A percentile compares a stretch with the other conserved stretches of the same genome.
Evolutionary conservation across 805 yeast species (phyloP).

Genomic region (Komagataella populi): DNA sequence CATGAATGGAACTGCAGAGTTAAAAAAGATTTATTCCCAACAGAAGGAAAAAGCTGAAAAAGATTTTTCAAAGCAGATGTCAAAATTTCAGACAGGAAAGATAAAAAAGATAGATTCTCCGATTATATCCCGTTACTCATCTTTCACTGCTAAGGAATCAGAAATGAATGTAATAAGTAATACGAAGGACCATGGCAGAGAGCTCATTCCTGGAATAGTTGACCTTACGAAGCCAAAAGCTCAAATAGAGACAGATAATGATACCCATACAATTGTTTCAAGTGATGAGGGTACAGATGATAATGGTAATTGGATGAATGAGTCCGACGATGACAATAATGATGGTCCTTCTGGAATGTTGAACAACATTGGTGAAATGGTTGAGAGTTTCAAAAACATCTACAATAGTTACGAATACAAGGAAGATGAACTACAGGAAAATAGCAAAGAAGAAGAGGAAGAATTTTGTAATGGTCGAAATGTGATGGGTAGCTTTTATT

Average conservation of each 20-base stretch:
- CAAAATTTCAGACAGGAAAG: slow-evolving; percentile 14
- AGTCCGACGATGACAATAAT: slow-evolving; percentile 18
- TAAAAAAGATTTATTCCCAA: slow-evolving; percentile 4
- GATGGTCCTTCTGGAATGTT: slow-evolving; percentile 67
- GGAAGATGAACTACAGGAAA: not conserved
- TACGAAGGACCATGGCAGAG: not conserved
- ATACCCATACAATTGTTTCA: not conserved
- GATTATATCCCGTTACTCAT: slow-evolving; percentile 9
- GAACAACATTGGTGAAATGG: slow-evolving; percentile 47
- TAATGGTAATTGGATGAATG: slow-evolving; percentile 40
- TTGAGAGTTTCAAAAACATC: slow-evolving; percentile 27
- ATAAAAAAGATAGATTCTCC: slow-evolving; percentile 20
- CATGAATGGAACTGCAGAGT: slow-evolving; percentile 2
- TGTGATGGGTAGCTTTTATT: slow-evolving; percentile 2
- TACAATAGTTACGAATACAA: not conserved
- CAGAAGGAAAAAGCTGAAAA: slow-evolving; percentile 10
- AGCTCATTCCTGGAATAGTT: not conserved
- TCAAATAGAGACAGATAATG: slow-evolving; percentile 1
- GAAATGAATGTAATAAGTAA: slow-evolving; percentile 1
- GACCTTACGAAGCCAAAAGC: not conserved
- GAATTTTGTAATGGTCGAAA: not conserved
- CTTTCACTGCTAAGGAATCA: slow-evolving; percentile 3
- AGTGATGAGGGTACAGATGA: slow-evolving; percentile 2
- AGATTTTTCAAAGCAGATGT: slow-evolving; percentile 17
- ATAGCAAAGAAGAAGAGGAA: not conserved